Conservation (phyloP, 352 stramenopile species). For the Phytophthora pluvialis region DNA sequence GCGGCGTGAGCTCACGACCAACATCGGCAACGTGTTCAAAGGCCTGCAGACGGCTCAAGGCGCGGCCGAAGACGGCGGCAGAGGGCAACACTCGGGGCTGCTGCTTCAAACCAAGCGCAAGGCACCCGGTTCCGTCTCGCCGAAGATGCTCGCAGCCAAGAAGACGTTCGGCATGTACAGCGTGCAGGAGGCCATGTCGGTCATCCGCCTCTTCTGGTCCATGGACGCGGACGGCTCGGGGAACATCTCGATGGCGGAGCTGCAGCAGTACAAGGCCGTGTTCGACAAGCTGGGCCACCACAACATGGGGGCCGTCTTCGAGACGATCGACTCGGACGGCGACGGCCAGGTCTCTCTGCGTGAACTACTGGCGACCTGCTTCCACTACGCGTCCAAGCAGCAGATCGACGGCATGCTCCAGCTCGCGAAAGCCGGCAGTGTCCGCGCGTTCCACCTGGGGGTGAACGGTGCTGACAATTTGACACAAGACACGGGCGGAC, state of each 20-base stretch:
- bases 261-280: conserved; percentile 61
- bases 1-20: conserved; percentile 64
- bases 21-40: conserved; percentile 78
- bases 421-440: conserved; percentile 69
- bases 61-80: neutral
- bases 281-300: conserved; percentile 75
- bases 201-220: conserved; percentile 75
- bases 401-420: conserved; percentile 76
- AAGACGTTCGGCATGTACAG: conserved; percentile 73
- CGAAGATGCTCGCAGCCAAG: conserved; percentile 19
- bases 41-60: conserved; percentile 30
- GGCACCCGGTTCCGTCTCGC: neutral
- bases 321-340: conserved; percentile 73
- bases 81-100: too few species aligned
- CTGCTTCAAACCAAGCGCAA: conserved; percentile 6
- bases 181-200: conserved; percentile 74
- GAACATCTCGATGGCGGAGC: conserved; percentile 55
- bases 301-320: conserved; percentile 69
- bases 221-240: conserved; percentile 77
- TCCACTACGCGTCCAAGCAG: conserved; percentile 63
- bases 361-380: conserved; percentile 70
- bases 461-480: neutral
- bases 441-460: conserved; percentile 53
- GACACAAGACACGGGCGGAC: neutral
- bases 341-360: conserved; percentile 62